A percentile compares a stretch with the other conserved stretches of the same genome.
phyloP scores from a whole-genome alignment of 2,329 filamentous ascomycete species.

The Alternaria metachromatica region DNA sequence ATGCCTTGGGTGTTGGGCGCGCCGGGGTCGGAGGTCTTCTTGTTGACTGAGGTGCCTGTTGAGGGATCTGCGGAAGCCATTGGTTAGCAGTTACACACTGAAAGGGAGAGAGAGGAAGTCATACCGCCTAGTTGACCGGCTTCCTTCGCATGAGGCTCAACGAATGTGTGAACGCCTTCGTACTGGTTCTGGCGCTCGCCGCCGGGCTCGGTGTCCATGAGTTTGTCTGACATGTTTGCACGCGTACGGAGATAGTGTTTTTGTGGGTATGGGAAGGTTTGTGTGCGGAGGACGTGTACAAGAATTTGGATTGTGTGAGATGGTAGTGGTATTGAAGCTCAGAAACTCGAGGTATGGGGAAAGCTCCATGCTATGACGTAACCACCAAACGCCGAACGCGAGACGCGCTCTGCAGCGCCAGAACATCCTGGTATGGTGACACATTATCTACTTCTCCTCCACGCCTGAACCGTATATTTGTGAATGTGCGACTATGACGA shows the following conservation, averaged over 20 bases:
- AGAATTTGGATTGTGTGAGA: neutral
- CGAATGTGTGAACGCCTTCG: slow-evolving; percentile 62
- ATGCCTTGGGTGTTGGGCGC: slow-evolving; percentile 52
- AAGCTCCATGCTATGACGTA: slow-evolving; percentile 16
- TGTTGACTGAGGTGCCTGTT: slow-evolving; percentile 18
- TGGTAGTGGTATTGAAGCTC: slow-evolving; percentile 6
- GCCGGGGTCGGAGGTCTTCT: slow-evolving; percentile 39
- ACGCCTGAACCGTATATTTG: neutral
- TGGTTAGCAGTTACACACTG: neutral
- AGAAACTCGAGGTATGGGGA: slow-evolving; percentile 11
- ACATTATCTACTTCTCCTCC: neutral
- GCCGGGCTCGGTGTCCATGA: slow-evolving; percentile 66
- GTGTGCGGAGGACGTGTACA: neutral
- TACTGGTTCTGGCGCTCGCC: slow-evolving; percentile 67
- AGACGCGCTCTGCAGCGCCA: slow-evolving; percentile 10
- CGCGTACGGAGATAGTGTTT: neutral
- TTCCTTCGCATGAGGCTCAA: slow-evolving; percentile 59
- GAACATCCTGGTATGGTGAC: slow-evolving; percentile 3
- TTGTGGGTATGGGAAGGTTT: neutral
- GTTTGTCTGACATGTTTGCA: slow-evolving; percentile 57
- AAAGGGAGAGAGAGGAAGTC: neutral
- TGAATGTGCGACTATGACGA: slow-evolving; percentile 15
- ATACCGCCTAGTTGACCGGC: slow-evolving; percentile 64
- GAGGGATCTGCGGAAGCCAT: neutral
- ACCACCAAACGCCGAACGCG: slow-evolving; percentile 10